Base-by-base conservation (phyloP, 257 asterid genomes). In the Przewalskia tangutica region DNA sequence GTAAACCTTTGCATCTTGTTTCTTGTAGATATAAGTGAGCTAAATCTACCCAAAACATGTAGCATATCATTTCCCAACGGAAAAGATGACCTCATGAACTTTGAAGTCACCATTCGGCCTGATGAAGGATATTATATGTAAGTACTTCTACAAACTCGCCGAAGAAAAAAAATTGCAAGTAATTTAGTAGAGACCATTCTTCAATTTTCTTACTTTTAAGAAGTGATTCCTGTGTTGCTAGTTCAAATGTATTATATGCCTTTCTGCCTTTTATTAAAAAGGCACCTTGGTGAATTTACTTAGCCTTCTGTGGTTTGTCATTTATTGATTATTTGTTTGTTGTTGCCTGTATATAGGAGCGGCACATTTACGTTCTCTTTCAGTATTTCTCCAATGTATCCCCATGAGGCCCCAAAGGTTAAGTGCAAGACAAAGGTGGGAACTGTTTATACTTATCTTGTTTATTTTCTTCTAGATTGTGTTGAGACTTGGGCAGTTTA, bases 391-490 rank as follows among this genome's bases (percentile, higher is more conserved):
- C 92, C 97, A 27, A 89, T 94, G 82, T 96, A 96, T 84, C 99
- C 99, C 67, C 99, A 96, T n/a, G 98, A 94, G 80, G 97, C 99
- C 70, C 99, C 99, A 16, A 96, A 96, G 88, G 97, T 96, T 77
- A 96, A 96, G 90, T 95, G 98, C 97, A 94, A 91, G 97, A 95
- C 99, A 11, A 95, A 92, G 99, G 99, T 95, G 86, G 66, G 71
- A 36, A 53, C 34, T 77, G 44, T 48, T 66, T 46, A 13, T 36
- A 42, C 20, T 46, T 34, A 56, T 77, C 83, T n/a, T 34, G 23
- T 55, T 79, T 70, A 18, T 54, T 59, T 68, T 38, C 9, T 8
- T 17, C 58, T n/a, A 62, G 48, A 34, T 48, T 46, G 56, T 40
- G 58, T 1, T 14, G 20, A 71, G 12, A 3, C 42, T 6, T 18